Conservation (phyloP, 2,329 filamentous ascomycete genomes). For the Tolypocladium nubicola region DNA sequence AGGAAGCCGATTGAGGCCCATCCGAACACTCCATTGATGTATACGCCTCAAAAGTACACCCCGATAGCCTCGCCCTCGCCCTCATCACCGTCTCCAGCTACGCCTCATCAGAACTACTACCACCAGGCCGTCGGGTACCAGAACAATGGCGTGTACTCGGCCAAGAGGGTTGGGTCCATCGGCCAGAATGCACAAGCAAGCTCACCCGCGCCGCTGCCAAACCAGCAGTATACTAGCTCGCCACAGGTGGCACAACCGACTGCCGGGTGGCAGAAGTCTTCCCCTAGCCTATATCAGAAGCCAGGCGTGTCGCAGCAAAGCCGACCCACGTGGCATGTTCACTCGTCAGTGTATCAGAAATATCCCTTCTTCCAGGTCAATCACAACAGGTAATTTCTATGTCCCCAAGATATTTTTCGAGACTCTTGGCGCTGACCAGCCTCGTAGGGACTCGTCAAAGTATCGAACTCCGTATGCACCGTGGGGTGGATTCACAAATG, state of each 20-base stretch:
- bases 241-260: neutral
- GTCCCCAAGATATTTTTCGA: neutral
- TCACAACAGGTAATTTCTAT: constrained; percentile 39
- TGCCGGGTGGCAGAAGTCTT: constrained; percentile 1
- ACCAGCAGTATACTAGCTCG: neutral
- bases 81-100: constrained; percentile 5
- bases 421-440: constrained; percentile 7
- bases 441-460: constrained; percentile 37
- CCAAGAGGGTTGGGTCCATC: constrained; percentile 13
- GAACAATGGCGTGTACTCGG: neutral
- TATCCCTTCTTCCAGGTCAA: constrained; percentile 50
- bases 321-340: constrained; percentile 22
- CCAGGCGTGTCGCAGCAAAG: constrained; percentile 9
- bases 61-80: constrained; percentile 4
- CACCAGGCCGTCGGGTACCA: neutral
- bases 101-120: constrained; percentile 6
- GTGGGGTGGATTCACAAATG: constrained; percentile 49
- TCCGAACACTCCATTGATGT: constrained; percentile 10
- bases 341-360: constrained; percentile 36
- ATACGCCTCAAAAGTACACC: constrained; percentile 14
- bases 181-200: constrained; percentile 3
- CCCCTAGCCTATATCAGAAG: neutral
- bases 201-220: neutral
- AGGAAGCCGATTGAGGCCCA: constrained; percentile 21
- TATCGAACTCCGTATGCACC: constrained; percentile 51